Conservation (phyloP, 1,284 basidiomycete species). For the Somion occarium region DNA sequence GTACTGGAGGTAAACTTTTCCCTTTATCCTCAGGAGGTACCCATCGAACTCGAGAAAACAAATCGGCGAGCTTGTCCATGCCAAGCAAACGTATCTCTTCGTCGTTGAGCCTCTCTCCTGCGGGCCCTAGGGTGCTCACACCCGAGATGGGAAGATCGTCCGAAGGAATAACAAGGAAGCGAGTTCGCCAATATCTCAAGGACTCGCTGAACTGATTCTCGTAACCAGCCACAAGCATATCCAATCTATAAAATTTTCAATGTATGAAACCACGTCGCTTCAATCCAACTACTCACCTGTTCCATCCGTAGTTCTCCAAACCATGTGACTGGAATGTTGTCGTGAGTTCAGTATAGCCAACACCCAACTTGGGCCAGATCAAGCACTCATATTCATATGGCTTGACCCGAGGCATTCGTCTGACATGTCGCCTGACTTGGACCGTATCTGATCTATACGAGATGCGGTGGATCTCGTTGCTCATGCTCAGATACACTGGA, state of each 20-base stretch:
- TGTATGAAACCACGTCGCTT: constrained; percentile 6
- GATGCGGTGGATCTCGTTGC: constrained; percentile 92
- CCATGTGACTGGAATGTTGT: constrained; percentile 79
- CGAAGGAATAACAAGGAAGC: constrained; percentile 92
- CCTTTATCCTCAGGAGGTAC: constrained; percentile 55
- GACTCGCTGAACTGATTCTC: constrained; percentile 79
- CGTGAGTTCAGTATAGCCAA: constrained; percentile 78
- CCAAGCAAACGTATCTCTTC: constrained; percentile 88
- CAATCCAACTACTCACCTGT: constrained; percentile 41
- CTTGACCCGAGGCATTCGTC: constrained; percentile 60
- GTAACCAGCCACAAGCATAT: constrained; percentile 85
- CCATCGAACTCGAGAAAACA: constrained; percentile 82
- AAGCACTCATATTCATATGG: constrained; percentile 82
- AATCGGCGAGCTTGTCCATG: constrained; percentile 88
- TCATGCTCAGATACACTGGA: constrained; percentile 90
- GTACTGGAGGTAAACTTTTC: constrained; percentile 49
- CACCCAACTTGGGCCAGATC: constrained; percentile 89
- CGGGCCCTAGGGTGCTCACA: constrained; percentile 37
- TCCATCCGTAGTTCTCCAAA: constrained; percentile 80
- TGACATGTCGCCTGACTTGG: constrained; percentile 84
- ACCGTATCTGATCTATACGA: constrained; percentile 85
- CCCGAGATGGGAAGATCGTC: constrained; percentile 56
- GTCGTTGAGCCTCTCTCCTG: constrained; percentile 72
- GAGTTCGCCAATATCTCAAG: constrained; percentile 88
- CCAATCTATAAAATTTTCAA: constrained; percentile 39